These are phyloP conservation scores for Malassezia furfur DNA, from an alignment of 1,284 basidiomycete genomes.

Conservation along the genomic window DNA sequence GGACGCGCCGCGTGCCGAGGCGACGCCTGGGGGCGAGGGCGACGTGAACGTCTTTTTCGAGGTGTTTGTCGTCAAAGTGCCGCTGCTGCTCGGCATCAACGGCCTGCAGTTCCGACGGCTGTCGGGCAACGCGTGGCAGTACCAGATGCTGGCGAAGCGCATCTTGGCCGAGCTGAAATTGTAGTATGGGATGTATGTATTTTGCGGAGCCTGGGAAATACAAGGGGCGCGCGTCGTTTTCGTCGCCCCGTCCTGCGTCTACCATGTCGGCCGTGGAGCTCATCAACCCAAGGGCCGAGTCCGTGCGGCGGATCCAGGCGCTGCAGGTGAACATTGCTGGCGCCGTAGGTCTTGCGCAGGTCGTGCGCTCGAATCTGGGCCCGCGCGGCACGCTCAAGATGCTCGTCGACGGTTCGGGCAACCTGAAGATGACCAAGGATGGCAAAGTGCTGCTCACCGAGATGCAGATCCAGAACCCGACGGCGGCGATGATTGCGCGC, in stretches of 20 bases:
- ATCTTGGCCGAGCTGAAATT: slow-evolving; percentile 86
- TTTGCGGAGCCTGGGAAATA: not conserved
- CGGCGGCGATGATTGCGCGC: slow-evolving; percentile 96
- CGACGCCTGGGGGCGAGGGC: not conserved
- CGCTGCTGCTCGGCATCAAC: slow-evolving; percentile 75
- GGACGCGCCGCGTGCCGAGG: not conserved
- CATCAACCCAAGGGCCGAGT: slow-evolving; percentile 62
- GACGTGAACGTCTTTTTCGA: slow-evolving; percentile 33
- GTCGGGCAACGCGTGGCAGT: slow-evolving; percentile 87
- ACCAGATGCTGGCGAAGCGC: slow-evolving; percentile 84
- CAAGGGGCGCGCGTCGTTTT: not conserved
- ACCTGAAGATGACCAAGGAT: slow-evolving; percentile 99
- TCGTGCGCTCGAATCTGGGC: slow-evolving; percentile 95
- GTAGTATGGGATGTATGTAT: slow-evolving; percentile 24
- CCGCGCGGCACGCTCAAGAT: slow-evolving; percentile 72
- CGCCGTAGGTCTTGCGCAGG: slow-evolving; percentile 91
- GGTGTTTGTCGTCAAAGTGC: slow-evolving; percentile 51
- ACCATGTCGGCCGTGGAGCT: slow-evolving; percentile 46
- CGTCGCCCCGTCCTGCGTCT: not conserved
- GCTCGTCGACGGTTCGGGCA: slow-evolving; percentile 97
- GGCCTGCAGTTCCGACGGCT: slow-evolving; percentile 90
- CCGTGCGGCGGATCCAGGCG: slow-evolving; percentile 79
- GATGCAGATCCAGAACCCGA: slow-evolving; percentile 98
- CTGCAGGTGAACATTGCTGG: slow-evolving; percentile 74
- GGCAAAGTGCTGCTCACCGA: slow-evolving; percentile 96